A percentile compares a stretch with the other conserved stretches of the same genome.
These are phyloP conservation scores for Penicillium robsamsonii DNA, from an alignment of 495 filamentous ascomycete species.

Conservation along the genomic window DNA sequence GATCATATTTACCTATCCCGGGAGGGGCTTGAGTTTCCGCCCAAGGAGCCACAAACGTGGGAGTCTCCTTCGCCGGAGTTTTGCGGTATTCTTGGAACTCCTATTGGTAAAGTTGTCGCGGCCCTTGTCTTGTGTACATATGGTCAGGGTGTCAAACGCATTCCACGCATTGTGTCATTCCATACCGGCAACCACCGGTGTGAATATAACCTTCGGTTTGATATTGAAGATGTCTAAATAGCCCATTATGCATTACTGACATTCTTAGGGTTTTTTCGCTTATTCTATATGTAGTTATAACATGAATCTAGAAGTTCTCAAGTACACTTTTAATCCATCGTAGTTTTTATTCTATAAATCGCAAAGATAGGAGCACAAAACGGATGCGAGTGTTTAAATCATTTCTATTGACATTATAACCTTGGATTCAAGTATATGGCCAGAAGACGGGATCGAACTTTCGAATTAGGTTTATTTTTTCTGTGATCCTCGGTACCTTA, in stretches of 20 bases:
- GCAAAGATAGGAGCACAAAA: background rate
- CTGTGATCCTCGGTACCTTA: background rate
- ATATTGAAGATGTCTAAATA: constrained; percentile 5
- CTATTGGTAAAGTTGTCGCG: constrained; percentile 7
- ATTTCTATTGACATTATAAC: too few species aligned
- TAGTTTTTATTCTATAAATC: background rate
- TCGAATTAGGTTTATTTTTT: background rate
- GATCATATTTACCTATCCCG: background rate
- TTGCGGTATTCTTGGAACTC: constrained; percentile 7
- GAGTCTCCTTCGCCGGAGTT: constrained; percentile 2
- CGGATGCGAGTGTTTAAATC: too few species aligned
- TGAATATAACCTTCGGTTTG: constrained; percentile 2
- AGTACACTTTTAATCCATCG: background rate
- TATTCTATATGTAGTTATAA: background rate
- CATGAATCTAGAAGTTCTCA: background rate
- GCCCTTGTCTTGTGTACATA: constrained; percentile 7
- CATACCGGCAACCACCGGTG: background rate
- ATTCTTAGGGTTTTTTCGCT: background rate
- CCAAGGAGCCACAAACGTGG: constrained; percentile 1
- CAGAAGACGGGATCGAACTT: too few species aligned
- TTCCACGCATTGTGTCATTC: background rate
- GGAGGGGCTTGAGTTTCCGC: background rate
- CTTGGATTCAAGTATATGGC: too few species aligned
- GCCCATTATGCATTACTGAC: background rate
- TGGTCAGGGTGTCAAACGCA: constrained; percentile 7